Base-by-base conservation (phyloP, 2,329 filamentous ascomycete species). In the Sarocladium strictum region DNA sequence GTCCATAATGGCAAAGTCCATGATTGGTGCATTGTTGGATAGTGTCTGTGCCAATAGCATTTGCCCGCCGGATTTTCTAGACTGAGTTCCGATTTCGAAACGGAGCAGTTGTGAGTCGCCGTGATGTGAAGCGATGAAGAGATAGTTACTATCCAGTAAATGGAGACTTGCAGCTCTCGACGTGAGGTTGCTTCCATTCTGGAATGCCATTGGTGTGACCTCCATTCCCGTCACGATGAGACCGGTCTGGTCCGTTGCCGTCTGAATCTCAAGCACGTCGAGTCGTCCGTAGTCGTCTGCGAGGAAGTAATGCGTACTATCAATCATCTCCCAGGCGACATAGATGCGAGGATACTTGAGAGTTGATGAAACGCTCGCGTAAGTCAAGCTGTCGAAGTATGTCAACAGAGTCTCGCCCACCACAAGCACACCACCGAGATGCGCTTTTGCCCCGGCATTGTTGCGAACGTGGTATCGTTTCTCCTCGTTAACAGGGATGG, bases 1-100 rank as follows among this genome's bases (percentile, higher is more conserved):
- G 64, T 97, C 94, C 90, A 97, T 96, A 15, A 99, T 84, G 1
- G 89, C 86, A 62, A 99, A 97, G 66, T 99, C 94, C 37, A 97
- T 73, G 40, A 99, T 89, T 0, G 94, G 94, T 0, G 89, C 91
- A 62, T 97, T 90, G 64, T 96, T 99, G 3, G 67, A 66, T 15
- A 72, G 58, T 0, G 83, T 87, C 65, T 96, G 90, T 10, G 94
- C 68, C 3, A 92, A 69, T 49, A 85, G 76, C 56, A 92, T 75
- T 0, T 77, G 64, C 3, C 47, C 47, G 23, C 47, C 47, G 9
- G n/a, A 33, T n/a, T 14, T 21, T 10, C 17, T 35, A 5, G 15
- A 17, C 2, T 4, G 5, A 4, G 47, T 10, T 17, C 7, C 3
- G 4, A 35, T 3, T 3, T 51, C 47, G n/a, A 51, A 51, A 23